Conservation (phyloP, 1,284 basidiomycete genomes). For the Pseudozyma tsukubaensis region DNA sequence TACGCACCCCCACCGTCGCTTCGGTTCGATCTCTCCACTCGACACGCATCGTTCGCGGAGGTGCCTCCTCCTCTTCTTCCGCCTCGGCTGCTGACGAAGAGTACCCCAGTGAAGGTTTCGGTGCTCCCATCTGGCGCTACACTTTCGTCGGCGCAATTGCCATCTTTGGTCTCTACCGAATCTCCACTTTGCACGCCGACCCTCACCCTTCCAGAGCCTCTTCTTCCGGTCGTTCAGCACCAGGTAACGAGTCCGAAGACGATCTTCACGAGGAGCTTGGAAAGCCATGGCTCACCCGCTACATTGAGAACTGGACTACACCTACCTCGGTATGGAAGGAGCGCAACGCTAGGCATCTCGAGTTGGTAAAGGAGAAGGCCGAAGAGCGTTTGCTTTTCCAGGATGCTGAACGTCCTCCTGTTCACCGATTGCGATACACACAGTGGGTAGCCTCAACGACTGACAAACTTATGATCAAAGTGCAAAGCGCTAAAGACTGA, state of each 20-base stretch:
- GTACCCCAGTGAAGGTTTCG: constrained; percentile 49
- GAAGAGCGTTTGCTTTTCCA: constrained; percentile 60
- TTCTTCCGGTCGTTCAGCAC: constrained; percentile 49
- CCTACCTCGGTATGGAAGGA: constrained; percentile 51
- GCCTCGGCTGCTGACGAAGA: constrained; percentile 32
- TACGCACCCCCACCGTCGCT: constrained; percentile 10
- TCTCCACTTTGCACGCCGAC: constrained; percentile 52
- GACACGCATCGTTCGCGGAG: constrained; percentile 31
- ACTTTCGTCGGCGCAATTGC: constrained; percentile 48
- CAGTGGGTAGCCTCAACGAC: constrained; percentile 38
- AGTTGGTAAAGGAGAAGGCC: constrained; percentile 51
- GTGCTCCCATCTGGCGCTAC: constrained; percentile 60
- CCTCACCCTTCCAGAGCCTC: constrained; percentile 53
- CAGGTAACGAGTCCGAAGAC: constrained; percentile 56
- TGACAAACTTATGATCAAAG: too few species aligned
- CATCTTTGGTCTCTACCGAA: constrained; percentile 53
- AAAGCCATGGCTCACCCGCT: constrained; percentile 63
- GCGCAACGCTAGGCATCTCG: constrained; percentile 51
- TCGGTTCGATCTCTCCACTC: constrained; percentile 45
- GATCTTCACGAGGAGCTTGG: constrained; percentile 43
- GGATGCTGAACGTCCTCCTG: constrained; percentile 61
- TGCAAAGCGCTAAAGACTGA: too few species aligned
- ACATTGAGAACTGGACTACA: constrained; percentile 58
- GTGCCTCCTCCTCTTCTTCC: constrained; percentile 33
- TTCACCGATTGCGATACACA: constrained; percentile 56